Evolutionary conservation across 1,139 yeast genomes (phyloP), one percentile per base, ranked within the genome.

Genomic region (Taphrina sp.): DNA sequence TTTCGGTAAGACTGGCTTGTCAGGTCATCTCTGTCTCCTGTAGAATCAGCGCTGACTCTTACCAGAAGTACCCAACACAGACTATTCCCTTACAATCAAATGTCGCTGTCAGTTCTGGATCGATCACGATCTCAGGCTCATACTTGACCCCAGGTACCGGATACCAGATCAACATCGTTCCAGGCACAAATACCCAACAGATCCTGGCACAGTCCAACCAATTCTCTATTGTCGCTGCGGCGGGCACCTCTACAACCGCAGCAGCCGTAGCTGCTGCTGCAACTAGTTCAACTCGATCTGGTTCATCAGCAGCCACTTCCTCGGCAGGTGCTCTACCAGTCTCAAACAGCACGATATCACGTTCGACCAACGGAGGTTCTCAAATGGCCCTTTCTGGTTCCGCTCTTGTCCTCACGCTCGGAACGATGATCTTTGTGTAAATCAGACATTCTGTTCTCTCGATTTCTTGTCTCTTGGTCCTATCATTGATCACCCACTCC

Each of bases 131-230:
- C 12, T 29, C 34, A 31, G 43, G 42, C 5, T 29, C 41, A n/a
- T 35, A 36, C 44, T 14, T 52, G 20, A 26, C 42, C 5, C 20
- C 42, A 4, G 56, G 49, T 5, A 24, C 49, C 2, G 54, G 54
- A 10, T 35, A 36, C 49, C 56, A 52, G 29, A 22, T 52, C 49
- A 52, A 52, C 46, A 16, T 52, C 22, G 42, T 52, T 10, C 34
- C 56, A 3, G 49, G 39, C 34, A 43, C 26, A 16, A 35, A 42
- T 33, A 29, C 54, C 14, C 28, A 43, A 22, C 56, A 52, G 56
- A 52, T 52, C n/a, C 39, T 42, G 23, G 56, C 56, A 1, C 56
- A 52, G 33, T 33, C 42, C n/a, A 36, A 43, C 49, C 49, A 34
- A 29, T 52, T 52, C 39, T 34, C 49, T 8, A 41, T 52, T 23